Conservation (phyloP, 2,329 filamentous ascomycete genomes). For the Xylariaceae sp. region DNA sequence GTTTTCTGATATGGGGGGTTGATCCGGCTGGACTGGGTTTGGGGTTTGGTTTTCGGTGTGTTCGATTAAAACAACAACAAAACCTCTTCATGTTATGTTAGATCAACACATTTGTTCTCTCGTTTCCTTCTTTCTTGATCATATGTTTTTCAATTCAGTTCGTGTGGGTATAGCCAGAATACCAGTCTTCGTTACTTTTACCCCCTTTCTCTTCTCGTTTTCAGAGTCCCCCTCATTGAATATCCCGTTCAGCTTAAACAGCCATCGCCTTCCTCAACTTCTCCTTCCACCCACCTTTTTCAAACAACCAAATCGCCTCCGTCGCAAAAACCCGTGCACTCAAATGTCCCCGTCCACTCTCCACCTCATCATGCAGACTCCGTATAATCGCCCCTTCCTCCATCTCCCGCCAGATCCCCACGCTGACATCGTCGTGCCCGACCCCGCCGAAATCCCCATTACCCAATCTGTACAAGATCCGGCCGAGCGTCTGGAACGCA, state of each 20-base stretch:
- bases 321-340: conserved; percentile 80
- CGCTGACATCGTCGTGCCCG: conserved; percentile 58
- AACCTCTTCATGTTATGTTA: too few species aligned
- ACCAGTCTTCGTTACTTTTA: neutral
- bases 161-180: too few species aligned
- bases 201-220: too few species aligned
- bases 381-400: conserved; percentile 73
- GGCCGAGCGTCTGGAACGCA: conserved; percentile 83
- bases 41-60: neutral
- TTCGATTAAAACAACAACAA: too few species aligned
- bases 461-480: conserved; percentile 78
- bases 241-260: too few species aligned
- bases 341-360: conserved; percentile 64
- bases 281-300: conserved; percentile 66
- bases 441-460: conserved; percentile 65
- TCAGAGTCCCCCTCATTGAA: too few species aligned
- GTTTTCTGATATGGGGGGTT: neutral
- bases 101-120: neutral
- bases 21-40: conserved; percentile 2
- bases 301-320: conserved; percentile 81
- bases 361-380: conserved; percentile 70
- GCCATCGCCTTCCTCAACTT: conserved; percentile 46
- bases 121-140: neutral
- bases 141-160: too few species aligned
- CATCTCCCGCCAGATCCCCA: conserved; percentile 77